These are phyloP conservation scores for Epichloe festucae DNA, from an alignment of 2,329 filamentous ascomycete genomes.

Conservation along the genomic window DNA sequence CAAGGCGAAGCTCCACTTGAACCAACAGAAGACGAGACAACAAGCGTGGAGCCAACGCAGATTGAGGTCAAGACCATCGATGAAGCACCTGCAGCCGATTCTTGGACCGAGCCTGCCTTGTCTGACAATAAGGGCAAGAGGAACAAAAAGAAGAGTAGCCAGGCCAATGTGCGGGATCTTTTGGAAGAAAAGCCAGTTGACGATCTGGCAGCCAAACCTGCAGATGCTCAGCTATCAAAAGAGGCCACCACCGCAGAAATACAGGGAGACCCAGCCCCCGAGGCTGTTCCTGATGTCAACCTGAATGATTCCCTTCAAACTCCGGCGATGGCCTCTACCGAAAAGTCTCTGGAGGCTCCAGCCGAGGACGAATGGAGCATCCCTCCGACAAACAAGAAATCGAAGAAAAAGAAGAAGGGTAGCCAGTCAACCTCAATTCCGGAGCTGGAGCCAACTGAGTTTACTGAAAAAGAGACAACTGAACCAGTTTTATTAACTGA, in stretches of 20 bases:
- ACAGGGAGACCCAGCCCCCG: background rate
- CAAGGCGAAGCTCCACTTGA: conserved; percentile 16
- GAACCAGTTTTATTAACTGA: background rate
- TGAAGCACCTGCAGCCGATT: conserved; percentile 1
- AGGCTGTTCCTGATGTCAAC: background rate
- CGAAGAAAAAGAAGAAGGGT: conserved; percentile 19
- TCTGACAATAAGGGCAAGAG: conserved; percentile 20
- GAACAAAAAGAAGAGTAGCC: conserved; percentile 19
- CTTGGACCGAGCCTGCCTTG: conserved; percentile 6
- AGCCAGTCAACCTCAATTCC: conserved; percentile 11
- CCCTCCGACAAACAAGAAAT: conserved; percentile 12
- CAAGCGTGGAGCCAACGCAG: conserved; percentile 13
- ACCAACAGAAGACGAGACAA: conserved; percentile 12
- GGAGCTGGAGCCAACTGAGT: background rate
- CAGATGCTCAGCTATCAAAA: background rate
- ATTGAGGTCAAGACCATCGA: conserved; percentile 7
- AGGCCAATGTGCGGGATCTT: background rate
- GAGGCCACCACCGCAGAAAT: background rate
- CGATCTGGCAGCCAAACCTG: background rate
- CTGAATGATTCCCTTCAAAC: background rate
- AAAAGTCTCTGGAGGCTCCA: background rate
- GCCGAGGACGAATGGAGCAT: conserved; percentile 10
- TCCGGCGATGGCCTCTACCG: background rate
- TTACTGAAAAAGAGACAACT: background rate
- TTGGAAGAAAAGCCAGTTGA: conserved; percentile 7